Evolutionary conservation across 2,329 filamentous ascomycete species (phyloP).

Genomic region (Hypoxylon sp.): DNA sequence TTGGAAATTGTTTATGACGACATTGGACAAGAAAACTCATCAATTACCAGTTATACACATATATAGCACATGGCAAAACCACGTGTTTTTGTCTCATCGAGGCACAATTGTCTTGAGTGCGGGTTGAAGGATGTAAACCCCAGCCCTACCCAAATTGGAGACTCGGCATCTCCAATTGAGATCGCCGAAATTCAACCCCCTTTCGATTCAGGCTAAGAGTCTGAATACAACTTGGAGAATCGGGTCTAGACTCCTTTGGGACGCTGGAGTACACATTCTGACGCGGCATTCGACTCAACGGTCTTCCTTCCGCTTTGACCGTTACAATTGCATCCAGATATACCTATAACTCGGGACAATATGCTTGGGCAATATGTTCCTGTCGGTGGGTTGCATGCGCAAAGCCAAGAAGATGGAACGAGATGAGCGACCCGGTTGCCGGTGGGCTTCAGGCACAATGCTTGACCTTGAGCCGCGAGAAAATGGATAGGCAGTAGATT

Average conservation of each 20-base stretch:
- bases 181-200: slow-evolving; percentile 20
- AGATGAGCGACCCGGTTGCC: slow-evolving; percentile 8
- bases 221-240: slow-evolving; percentile 2
- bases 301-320: slow-evolving; percentile 17
- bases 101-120: slow-evolving; percentile 3
- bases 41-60: not conserved
- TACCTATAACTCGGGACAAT: slow-evolving; percentile 9
- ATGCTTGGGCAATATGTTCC: slow-evolving; percentile 5
- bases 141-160: slow-evolving; percentile 27
- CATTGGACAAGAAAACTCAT: not conserved
- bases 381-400: not conserved
- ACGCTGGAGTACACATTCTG: slow-evolving; percentile 24
- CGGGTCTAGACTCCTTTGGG: slow-evolving; percentile 21
- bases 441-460: slow-evolving; percentile 13
- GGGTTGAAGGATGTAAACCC: slow-evolving; percentile 11
- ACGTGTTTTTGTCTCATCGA: not conserved
- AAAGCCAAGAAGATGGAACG: slow-evolving; percentile 3
- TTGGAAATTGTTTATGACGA: not conserved
- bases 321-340: slow-evolving; percentile 6
- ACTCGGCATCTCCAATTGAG: slow-evolving; percentile 21
- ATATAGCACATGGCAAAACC: not conserved
- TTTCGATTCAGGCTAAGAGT: slow-evolving; percentile 27
- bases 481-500: not conserved
- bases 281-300: slow-evolving; percentile 22
- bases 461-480: not conserved